phyloP scores from a whole-genome alignment of 805 yeast genomes.

The Yamadazyma tumulicola region DNA sequence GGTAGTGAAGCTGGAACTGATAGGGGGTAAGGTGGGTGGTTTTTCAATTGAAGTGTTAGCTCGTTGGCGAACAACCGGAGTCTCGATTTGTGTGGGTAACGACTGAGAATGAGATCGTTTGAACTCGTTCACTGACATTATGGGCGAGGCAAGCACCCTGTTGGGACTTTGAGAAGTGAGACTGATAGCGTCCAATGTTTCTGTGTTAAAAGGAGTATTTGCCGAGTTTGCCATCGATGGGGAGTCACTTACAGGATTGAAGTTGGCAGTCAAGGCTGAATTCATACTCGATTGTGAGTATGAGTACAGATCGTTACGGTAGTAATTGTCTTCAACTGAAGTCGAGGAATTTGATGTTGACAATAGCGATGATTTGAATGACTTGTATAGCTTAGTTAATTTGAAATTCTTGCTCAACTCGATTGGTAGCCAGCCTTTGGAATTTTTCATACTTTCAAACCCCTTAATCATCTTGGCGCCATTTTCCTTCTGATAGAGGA shows the following conservation, averaged over 20 bases:
- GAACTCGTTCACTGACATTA: conserved; percentile 25
- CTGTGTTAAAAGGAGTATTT: not conserved
- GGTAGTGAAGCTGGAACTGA: conserved; percentile 14
- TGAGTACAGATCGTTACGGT: not conserved
- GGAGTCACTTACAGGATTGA: not conserved
- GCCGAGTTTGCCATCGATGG: not conserved
- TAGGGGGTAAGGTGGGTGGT: conserved; percentile 1
- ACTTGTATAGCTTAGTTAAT: conserved; percentile 22
- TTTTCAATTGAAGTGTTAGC: conserved; percentile 12
- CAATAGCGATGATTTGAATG: conserved; percentile 20
- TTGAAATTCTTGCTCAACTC: conserved; percentile 31
- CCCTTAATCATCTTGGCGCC: conserved; percentile 11
- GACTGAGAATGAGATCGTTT: conserved; percentile 32
- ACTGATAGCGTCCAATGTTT: not conserved
- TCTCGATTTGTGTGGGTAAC: conserved; percentile 26
- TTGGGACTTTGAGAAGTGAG: conserved; percentile 12
- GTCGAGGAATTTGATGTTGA: not conserved
- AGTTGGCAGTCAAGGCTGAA: not conserved
- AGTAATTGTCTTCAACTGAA: conserved; percentile 1
- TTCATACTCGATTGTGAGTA: not conserved
- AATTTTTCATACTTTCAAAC: conserved; percentile 23
- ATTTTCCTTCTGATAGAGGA: conserved; percentile 7
- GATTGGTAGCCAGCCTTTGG: conserved; percentile 29
- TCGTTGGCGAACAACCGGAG: conserved; percentile 11
- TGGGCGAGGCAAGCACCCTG: conserved; percentile 29